phyloP scores from a whole-genome alignment of 352 stramenopile species.

The Phytophthora brassicae region DNA sequence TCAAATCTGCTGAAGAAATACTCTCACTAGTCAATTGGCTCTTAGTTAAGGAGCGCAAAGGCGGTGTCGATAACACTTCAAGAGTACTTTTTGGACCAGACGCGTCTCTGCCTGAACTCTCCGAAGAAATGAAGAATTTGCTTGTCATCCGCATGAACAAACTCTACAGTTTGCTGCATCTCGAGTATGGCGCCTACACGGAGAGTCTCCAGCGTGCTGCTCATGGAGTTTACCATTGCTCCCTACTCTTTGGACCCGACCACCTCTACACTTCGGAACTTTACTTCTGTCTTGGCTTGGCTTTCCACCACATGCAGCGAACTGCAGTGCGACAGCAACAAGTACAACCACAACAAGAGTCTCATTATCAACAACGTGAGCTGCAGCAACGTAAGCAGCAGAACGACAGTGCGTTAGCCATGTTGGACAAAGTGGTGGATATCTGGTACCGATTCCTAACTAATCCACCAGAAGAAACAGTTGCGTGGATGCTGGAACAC shows the following conservation, averaged over 20 bases:
- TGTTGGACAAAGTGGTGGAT: conserved; percentile 81
- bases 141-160: conserved; percentile 77
- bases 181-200: conserved; percentile 48
- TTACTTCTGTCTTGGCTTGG: conserved; percentile 71
- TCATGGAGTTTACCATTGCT: conserved; percentile 72
- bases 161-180: conserved; percentile 60
- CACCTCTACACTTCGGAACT: conserved; percentile 75
- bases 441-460: conserved; percentile 82
- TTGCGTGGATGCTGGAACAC: conserved; percentile 63
- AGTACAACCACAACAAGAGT: conserved; percentile 18
- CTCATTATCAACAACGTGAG: conserved; percentile 31
- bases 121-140: conserved; percentile 62
- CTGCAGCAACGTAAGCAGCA: conserved; percentile 31
- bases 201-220: conserved; percentile 64
- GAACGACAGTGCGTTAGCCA: conserved; percentile 57
- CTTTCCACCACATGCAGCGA: conserved; percentile 55
- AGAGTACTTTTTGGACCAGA: conserved; percentile 4
- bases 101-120: conserved; percentile 19
- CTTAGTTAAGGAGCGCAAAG: conserved; percentile 58
- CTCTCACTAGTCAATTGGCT: conserved; percentile 76
- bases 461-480: conserved; percentile 62
- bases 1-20: conserved; percentile 67
- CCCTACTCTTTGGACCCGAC: conserved; percentile 68
- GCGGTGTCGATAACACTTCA: conserved; percentile 4
- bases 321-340: conserved; percentile 23